Percentiles rank a stretch among this genome's conserved stretches.
Evolutionary conservation across 805 yeast species (phyloP).

Genomic region (Wickerhamiella spandovensis): DNA sequence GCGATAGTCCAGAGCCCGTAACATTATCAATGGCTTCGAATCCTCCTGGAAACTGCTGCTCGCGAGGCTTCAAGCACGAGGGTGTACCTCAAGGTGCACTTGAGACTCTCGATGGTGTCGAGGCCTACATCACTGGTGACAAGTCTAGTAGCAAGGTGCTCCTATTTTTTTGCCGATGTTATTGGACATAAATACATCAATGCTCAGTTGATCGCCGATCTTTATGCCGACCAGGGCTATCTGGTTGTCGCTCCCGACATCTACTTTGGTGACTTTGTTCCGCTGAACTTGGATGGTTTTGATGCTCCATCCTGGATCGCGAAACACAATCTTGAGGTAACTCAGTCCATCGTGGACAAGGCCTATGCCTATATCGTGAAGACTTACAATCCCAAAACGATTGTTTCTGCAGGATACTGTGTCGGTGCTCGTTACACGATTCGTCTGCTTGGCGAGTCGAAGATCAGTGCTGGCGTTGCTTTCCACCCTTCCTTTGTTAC

Average conservation of each 20-base stretch:
- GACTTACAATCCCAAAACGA: slow-evolving; percentile 32
- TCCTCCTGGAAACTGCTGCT: slow-evolving; percentile 25
- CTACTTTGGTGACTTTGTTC: slow-evolving; percentile 41
- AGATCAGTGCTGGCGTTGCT: slow-evolving; percentile 44
- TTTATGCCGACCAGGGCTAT: slow-evolving; percentile 47
- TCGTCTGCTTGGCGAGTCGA: slow-evolving; percentile 32
- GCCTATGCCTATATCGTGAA: slow-evolving; percentile 34
- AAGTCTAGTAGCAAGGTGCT: slow-evolving; percentile 39
- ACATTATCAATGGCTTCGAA: slow-evolving; percentile 25
- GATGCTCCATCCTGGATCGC: slow-evolving; percentile 35
- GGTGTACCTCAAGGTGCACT: slow-evolving; percentile 21
- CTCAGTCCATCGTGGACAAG: slow-evolving; percentile 35
- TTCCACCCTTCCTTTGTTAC: slow-evolving; percentile 76
- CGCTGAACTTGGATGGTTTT: slow-evolving; percentile 17
- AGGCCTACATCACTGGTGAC: slow-evolving; percentile 40
- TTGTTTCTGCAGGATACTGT: slow-evolving; percentile 56
- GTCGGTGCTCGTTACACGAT: slow-evolving; percentile 66
- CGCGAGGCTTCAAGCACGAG: slow-evolving; percentile 19
- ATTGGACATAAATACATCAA: slow-evolving; percentile 51
- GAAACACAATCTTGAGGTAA: slow-evolving; percentile 35
- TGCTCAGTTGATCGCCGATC: slow-evolving; percentile 33
- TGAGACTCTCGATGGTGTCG: slow-evolving; percentile 17
- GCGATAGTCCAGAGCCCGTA: too few relatives aligned
- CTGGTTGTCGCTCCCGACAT: slow-evolving; percentile 67
- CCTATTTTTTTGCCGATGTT: slow-evolving; percentile 48